These are phyloP conservation scores for Zoysia japonica DNA, from an alignment of 176 grass and related monocot genomes.

Conservation along the genomic window DNA sequence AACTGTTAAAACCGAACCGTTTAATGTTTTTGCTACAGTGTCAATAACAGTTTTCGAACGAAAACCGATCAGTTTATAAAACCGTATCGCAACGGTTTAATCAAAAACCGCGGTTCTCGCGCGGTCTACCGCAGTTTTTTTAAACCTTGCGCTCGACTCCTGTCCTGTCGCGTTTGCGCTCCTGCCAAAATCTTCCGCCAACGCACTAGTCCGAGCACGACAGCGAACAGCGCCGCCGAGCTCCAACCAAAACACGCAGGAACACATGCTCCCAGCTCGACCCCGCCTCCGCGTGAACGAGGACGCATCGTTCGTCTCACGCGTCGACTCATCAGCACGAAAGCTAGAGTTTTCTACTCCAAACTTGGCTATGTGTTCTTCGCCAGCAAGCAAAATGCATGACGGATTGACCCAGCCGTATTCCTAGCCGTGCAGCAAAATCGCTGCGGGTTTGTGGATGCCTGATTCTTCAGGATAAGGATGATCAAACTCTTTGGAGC, in stretches of 20 bases:
- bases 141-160: not conserved
- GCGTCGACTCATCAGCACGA: not conserved
- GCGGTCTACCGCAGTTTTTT: too few species aligned
- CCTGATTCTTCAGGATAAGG: conserved; percentile 15
- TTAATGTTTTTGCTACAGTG: too few species aligned
- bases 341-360: not conserved
- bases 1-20: too few species aligned
- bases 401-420: not conserved
- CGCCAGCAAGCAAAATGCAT: conserved; percentile 18
- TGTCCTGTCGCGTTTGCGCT: not conserved
- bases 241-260: not conserved
- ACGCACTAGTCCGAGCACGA: not conserved
- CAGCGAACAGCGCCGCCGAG: not conserved
- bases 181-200: conserved; percentile 13
- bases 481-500: not conserved
- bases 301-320: not conserved
- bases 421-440: conserved; percentile 20
- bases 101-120: too few species aligned
- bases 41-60: too few species aligned
- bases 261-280: not conserved
- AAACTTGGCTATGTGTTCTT: not conserved
- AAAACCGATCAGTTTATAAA: too few species aligned
- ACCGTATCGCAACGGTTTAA: too few species aligned
- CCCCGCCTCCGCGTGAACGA: too few species aligned
- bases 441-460: not conserved